Conservation (phyloP, 768 basidiomycete species). For the Rhizopogon sp. region DNA sequence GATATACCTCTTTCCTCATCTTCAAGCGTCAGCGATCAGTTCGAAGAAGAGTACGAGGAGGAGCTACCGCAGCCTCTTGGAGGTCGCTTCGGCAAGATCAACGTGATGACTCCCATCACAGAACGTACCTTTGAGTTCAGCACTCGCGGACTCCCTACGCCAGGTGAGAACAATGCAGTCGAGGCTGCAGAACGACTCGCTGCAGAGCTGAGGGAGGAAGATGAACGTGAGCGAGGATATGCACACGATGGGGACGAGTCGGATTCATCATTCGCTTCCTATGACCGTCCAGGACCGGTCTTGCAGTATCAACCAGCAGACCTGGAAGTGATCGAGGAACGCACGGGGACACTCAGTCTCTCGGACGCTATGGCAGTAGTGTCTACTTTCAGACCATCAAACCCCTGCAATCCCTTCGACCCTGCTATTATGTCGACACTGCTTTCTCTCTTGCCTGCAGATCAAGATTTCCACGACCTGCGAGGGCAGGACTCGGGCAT, state of each 20-base stretch:
- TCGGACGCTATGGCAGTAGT: slow-evolving; percentile 57
- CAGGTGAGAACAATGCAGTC: slow-evolving; percentile 38
- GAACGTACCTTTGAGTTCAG: slow-evolving; percentile 90
- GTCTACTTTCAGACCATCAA: slow-evolving; percentile 67
- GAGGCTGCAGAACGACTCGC: slow-evolving; percentile 48
- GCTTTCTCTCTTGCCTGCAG: slow-evolving; percentile 57
- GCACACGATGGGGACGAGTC: slow-evolving; percentile 10
- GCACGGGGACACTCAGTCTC: slow-evolving; percentile 60
- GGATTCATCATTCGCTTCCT: slow-evolving; percentile 8
- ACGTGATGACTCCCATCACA: slow-evolving; percentile 96
- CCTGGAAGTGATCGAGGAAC: slow-evolving; percentile 44
- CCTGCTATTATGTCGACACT: slow-evolving; percentile 56
- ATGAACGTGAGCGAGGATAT: slow-evolving; percentile 12
- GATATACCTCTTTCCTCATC: slow-evolving; percentile 22
- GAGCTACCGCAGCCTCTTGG: slow-evolving; percentile 47
- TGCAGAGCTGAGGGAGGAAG: slow-evolving; percentile 29
- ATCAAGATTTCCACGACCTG: slow-evolving; percentile 59
- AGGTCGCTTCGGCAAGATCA: slow-evolving; percentile 76
- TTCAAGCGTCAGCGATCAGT: slow-evolving; percentile 14
- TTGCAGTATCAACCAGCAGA: slow-evolving; percentile 18
- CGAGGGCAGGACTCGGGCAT: slow-evolving; percentile 47
- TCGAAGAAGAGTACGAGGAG: slow-evolving; percentile 22
- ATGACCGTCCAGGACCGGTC: slow-evolving; percentile 5
- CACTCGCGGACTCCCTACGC: slow-evolving; percentile 39
- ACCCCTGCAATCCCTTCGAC: slow-evolving; percentile 88